Conservation (phyloP, 2,329 filamentous ascomycete species). For the Calonectria multiphialidica region DNA sequence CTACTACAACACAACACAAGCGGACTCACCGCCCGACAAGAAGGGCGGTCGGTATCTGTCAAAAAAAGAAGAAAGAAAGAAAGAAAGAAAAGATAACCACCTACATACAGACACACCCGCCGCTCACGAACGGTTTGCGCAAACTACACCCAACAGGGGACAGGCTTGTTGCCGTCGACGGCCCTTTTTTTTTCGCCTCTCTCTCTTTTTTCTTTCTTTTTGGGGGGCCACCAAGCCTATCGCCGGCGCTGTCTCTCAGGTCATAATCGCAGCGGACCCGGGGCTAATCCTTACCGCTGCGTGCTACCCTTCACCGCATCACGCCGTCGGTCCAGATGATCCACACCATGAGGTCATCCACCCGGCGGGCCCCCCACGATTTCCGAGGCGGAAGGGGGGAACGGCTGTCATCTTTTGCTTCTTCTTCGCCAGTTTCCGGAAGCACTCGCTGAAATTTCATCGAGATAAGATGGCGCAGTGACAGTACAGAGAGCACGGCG, state of each 20-base stretch:
- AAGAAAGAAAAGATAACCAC: not conserved
- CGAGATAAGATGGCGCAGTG: slow-evolving; percentile 6
- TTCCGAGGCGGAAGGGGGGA: not conserved
- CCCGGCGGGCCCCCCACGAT: slow-evolving; percentile 7
- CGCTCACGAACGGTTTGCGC: not conserved
- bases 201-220: not conserved
- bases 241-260: not conserved
- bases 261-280: not conserved
- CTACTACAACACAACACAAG: not conserved
- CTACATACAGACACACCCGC: not conserved
- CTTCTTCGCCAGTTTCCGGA: slow-evolving; percentile 4
- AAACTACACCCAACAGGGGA: slow-evolving; percentile 7
- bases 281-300: not conserved
- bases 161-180: not conserved
- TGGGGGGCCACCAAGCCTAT: not conserved
- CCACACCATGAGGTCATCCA: slow-evolving; percentile 42
- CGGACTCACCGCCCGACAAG: not conserved
- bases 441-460: not conserved
- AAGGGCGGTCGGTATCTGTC: not conserved
- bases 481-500: not conserved
- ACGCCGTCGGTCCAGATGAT: slow-evolving; percentile 40
- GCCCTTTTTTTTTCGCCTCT: not conserved
- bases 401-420: not conserved
- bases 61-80: not conserved
- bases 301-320: slow-evolving; percentile 17